Conservation (phyloP, 2,329 filamentous ascomycete species). For the Xylariomycetidae sp. region DNA sequence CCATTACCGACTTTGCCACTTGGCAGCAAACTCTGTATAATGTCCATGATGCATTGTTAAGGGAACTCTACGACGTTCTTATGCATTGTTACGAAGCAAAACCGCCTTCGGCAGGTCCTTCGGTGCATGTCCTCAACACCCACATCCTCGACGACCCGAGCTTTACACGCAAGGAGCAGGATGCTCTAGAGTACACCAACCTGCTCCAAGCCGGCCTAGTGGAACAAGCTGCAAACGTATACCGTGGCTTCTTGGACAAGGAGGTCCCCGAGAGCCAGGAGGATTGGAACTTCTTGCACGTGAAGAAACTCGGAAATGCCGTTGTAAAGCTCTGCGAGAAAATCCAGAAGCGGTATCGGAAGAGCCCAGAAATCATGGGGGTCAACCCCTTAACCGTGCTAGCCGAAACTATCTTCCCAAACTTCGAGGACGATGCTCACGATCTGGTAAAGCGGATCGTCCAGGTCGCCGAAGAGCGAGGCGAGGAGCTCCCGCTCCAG, state of each 20-base stretch:
- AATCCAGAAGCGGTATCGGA: conserved; percentile 87
- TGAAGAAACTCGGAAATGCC: conserved; percentile 80
- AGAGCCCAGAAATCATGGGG: conserved; percentile 82
- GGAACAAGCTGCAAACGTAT: conserved; percentile 70
- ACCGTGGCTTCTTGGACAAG: conserved; percentile 70
- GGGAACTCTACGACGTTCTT: conserved; percentile 83
- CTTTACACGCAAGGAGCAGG: conserved; percentile 65
- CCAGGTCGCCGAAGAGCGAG: conserved; percentile 60
- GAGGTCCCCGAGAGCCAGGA: conserved; percentile 75
- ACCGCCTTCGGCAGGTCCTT: conserved; percentile 69
- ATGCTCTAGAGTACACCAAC: conserved; percentile 64
- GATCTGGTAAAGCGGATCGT: conserved; percentile 81
- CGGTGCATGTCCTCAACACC: conserved; percentile 74
- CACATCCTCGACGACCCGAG: conserved; percentile 75
- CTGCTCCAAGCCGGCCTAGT: conserved; percentile 68
- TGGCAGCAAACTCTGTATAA: conserved; percentile 71
- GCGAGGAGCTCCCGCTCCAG: conserved; percentile 73
- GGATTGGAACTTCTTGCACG: conserved; percentile 85
- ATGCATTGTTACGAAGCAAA: conserved; percentile 88
- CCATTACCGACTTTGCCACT: conserved; percentile 58
- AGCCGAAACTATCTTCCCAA: conserved; percentile 77
- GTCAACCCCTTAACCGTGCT: conserved; percentile 61
- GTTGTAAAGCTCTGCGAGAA: conserved; percentile 81
- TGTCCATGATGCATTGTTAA: conserved; percentile 74
- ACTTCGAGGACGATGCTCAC: conserved; percentile 82